Evolutionary conservation across 1,284 basidiomycete genomes (phyloP), one percentile per base, ranked within the genome.

Genomic region (Taiwanofungus camphoratus): DNA sequence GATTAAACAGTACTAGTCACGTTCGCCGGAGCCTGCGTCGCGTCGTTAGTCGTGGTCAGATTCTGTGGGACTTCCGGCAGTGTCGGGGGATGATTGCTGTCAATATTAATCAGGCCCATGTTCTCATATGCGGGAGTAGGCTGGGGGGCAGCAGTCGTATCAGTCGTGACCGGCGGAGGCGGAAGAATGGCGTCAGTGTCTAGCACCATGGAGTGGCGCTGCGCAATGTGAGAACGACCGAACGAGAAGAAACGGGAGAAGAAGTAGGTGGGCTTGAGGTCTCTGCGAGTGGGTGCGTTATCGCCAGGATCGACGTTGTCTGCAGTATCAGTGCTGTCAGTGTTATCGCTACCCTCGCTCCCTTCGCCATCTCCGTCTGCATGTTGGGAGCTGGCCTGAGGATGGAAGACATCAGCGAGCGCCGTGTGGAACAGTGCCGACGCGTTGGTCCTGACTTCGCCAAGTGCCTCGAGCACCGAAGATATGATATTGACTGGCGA

Each of bases 61-160:
- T n/a, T n/a, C n/a, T n/a, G n/a, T n/a, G n/a, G n/a, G n/a, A n/a
- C n/a, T n/a, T n/a, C n/a, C n/a, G n/a, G n/a, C n/a, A n/a, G n/a
- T n/a, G n/a, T n/a, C 18, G 46, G 38, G 8, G 41, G 41, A 39
- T 41, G 51, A 53, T 61, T 58, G 49, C 58, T 59, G 52, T 61
- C 59, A 33, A 61, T 12, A 48, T 61, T 54, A 31, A 61, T 8
- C n/a, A 61, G 19, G 19, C 57, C 59, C 34, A 48, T 49, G 39
- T 50, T 44, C 43, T 52, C 20, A 39, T 39, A 47, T 15, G 35
- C 50, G 38, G 32, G 45, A 24, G 23, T 45, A 39, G 40, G 30
- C 38, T 45, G 44, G 18, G 39, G 37, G 12, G 33, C 41, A 21
- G 42, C 41, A n/a, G 40, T 39, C 20, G 49, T 40, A 43, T 56